Evolutionary conservation across 805 yeast species (phyloP), one percentile per base, ranked within the genome.

Genomic region (Candida ulmi): DNA sequence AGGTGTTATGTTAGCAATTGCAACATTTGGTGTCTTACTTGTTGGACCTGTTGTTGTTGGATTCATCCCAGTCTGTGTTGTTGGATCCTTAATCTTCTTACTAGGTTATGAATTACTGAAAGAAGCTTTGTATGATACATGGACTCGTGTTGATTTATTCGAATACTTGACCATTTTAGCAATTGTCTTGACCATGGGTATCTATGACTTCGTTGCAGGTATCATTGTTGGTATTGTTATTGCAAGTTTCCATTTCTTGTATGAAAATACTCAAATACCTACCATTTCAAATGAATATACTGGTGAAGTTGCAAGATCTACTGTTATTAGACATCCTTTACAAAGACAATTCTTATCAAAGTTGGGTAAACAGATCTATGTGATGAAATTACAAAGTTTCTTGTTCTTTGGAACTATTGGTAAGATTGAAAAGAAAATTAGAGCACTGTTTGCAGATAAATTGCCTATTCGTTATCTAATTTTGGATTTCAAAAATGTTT

Each of bases 371-470:
- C 98, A 93, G 62, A 87, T 90, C 23, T 85, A 88, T 59, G 82
- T 93, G 17, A 68, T 90, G 59, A 87, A 90, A 60, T 64, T 93
- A 33, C 85, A 88, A 49, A 96, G 97, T 16, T 79, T 93, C 17
- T 67, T 93, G 29, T 93, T 93, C 58, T 93, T 93, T 61, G 99
- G 99, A 2, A 88, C 97, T 0, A 90, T 91, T 58, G 95, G 95
- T 17, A 85, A 91, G 2, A 82, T 93, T 35, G 99, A 93, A 61
- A 72, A 75, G 31, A 74, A 76, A 38, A 81, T 91, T 41, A 72
- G 93, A 42, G 65, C 65, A 6, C 62, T 81, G 46, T 75, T 87
- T 52, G 88, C 82, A 27, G 58, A 58, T 34, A 62, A 58, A 33
- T 72, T 72, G 39, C 88, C 93, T 21, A 81, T 93, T 51, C 78